These are phyloP conservation scores for Aspergillus clavatus DNA, from an alignment of 2,329 filamentous ascomycete genomes.

Conservation along the genomic window DNA sequence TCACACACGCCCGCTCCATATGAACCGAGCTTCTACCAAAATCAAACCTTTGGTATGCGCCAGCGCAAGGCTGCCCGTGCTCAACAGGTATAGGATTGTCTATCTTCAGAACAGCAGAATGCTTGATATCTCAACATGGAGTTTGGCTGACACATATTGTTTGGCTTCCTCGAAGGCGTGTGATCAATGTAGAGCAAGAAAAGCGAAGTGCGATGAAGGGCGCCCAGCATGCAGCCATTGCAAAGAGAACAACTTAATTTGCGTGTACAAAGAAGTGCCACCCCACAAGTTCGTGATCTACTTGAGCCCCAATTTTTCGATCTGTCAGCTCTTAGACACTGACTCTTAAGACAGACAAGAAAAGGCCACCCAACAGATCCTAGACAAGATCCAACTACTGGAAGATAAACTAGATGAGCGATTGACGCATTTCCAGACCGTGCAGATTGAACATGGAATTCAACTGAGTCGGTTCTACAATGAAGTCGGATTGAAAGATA, in stretches of 20 bases:
- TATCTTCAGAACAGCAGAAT: background rate
- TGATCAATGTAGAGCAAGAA: slow-evolving; percentile 79
- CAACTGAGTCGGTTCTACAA: slow-evolving; percentile 8
- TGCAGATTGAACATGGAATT: slow-evolving; percentile 17
- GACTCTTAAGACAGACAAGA: slow-evolving; percentile 32
- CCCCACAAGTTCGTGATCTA: slow-evolving; percentile 70
- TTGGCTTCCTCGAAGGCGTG: slow-evolving; percentile 61
- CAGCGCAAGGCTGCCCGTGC: slow-evolving; percentile 39
- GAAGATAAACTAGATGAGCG: slow-evolving; percentile 28
- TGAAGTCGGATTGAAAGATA: slow-evolving; percentile 4
- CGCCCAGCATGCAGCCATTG: slow-evolving; percentile 79
- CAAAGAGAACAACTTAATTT: slow-evolving; percentile 76
- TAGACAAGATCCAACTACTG: slow-evolving; percentile 31
- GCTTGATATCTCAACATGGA: background rate
- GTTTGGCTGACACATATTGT: slow-evolving; percentile 6
- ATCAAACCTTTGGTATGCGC: slow-evolving; percentile 28
- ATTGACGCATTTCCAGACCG: slow-evolving; percentile 14
- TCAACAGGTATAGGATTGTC: slow-evolving; percentile 30
- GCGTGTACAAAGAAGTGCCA: slow-evolving; percentile 84
- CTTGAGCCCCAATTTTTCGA: background rate
- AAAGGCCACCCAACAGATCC: slow-evolving; percentile 35
- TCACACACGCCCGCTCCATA: slow-evolving; percentile 29
- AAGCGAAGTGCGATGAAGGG: slow-evolving; percentile 87
- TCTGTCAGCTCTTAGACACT: background rate
- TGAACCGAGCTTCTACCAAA: slow-evolving; percentile 29